Conservation (phyloP, 169 alveolate genomes). For the Eimeria nieschulzi region DNA sequence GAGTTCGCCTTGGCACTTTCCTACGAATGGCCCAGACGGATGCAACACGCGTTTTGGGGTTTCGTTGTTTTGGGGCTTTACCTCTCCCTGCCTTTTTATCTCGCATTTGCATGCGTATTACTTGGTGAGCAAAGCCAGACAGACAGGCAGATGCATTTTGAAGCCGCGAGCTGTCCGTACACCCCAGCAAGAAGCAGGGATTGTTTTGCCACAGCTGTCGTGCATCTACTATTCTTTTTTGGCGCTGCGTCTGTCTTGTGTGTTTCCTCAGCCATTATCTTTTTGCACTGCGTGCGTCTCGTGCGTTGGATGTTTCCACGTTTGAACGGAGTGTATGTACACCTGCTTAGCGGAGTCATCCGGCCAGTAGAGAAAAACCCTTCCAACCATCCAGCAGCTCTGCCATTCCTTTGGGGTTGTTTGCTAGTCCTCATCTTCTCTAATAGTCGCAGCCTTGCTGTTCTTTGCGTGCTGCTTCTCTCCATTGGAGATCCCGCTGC, state of each 20-base stretch:
- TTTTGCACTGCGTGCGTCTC: not conserved
- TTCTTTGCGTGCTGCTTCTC: not conserved
- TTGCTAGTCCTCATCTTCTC: not conserved
- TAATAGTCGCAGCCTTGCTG: not conserved
- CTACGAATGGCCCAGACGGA: constrained; percentile 4
- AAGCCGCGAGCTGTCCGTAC: too few relatives aligned
- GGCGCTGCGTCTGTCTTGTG: not conserved
- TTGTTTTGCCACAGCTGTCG: not conserved
- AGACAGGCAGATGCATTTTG: not conserved
- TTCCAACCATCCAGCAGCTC: not conserved
- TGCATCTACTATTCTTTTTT: too few relatives aligned
- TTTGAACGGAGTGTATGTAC: not conserved
- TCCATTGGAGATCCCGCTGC: constrained; percentile 15
- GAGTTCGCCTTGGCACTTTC: not conserved
- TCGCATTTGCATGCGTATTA: not conserved
- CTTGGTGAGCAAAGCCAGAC: not conserved
- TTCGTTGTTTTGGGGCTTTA: not conserved
- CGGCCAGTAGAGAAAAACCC: not conserved
- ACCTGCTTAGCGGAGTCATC: not conserved
- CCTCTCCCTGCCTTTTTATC: not conserved
- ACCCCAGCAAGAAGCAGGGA: not conserved
- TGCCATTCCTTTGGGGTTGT: not conserved
- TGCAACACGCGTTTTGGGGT: not conserved
- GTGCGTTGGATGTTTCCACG: not conserved
- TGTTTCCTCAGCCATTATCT: not conserved